These are phyloP conservation scores for Medicago arabica DNA, from an alignment of 306 rosid genomes.

Conservation along the genomic window DNA sequence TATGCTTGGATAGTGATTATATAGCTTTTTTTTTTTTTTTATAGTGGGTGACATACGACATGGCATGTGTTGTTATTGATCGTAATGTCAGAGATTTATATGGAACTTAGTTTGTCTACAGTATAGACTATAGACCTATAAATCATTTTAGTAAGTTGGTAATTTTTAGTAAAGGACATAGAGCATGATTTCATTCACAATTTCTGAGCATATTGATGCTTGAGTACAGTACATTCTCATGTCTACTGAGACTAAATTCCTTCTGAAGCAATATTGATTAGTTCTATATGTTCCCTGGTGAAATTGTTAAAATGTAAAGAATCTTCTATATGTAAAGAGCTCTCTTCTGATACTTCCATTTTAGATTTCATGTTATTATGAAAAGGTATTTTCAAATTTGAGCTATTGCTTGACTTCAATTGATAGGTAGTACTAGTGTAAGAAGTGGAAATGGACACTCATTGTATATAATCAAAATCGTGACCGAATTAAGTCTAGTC, in stretches of 20 bases:
- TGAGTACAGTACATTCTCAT: not conserved
- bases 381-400: not conserved
- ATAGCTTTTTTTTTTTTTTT: no score
- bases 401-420: not conserved
- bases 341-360: no score
- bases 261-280: not conserved
- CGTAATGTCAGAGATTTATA: no score
- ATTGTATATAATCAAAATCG: not conserved
- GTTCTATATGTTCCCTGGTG: not conserved
- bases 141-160: not conserved
- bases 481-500: not conserved
- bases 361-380: not conserved
- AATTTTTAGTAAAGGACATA: not conserved
- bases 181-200: no score
- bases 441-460: not conserved
- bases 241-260: not conserved
- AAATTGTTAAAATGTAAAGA: not conserved
- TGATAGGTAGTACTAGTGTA: no score
- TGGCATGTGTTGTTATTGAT: no score
- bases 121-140: no score
- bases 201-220: not conserved
- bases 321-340: not conserved
- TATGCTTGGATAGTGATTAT: not conserved
- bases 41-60: not conserved
- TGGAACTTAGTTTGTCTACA: not conserved